A percentile compares a stretch with the other conserved stretches of the same genome.
Conservation (phyloP, 495 filamentous ascomycete species). For the Penicillium paradoxum region DNA sequence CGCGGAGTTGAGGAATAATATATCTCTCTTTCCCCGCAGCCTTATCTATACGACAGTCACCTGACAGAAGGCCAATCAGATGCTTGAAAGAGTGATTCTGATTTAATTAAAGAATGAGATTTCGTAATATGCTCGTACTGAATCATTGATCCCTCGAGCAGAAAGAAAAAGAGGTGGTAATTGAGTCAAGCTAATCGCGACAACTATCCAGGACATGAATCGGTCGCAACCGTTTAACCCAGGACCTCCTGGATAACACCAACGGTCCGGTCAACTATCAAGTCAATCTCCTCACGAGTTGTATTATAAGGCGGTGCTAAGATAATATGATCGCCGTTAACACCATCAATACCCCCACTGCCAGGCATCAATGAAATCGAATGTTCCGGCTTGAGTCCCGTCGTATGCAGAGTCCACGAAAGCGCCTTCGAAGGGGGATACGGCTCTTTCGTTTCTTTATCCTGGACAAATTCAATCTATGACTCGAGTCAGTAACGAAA, state of each 20-base stretch:
- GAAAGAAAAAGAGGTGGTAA: neutral
- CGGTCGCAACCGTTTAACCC: constrained; percentile 14
- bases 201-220: neutral
- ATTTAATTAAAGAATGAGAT: no score
- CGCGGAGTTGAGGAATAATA: neutral
- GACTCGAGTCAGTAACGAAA: neutral
- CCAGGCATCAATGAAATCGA: constrained; percentile 67
- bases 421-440: constrained; percentile 36
- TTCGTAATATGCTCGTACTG: no score
- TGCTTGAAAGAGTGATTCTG: no score
- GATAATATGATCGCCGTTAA: constrained; percentile 65
- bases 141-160: neutral
- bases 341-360: constrained; percentile 59
- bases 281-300: constrained; percentile 52
- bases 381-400: constrained; percentile 46
- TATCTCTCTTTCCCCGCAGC: neutral
- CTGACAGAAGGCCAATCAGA: neutral
- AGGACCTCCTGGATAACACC: constrained; percentile 27
- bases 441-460: constrained; percentile 48
- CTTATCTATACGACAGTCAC: neutral
- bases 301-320: constrained; percentile 70
- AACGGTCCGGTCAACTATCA: constrained; percentile 43
- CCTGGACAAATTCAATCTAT: constrained; percentile 52
- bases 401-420: constrained; percentile 45
- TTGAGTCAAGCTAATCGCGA: neutral